Conservation (phyloP, 2,329 filamentous ascomycete species). For the Aspergillus calidoustus region DNA sequence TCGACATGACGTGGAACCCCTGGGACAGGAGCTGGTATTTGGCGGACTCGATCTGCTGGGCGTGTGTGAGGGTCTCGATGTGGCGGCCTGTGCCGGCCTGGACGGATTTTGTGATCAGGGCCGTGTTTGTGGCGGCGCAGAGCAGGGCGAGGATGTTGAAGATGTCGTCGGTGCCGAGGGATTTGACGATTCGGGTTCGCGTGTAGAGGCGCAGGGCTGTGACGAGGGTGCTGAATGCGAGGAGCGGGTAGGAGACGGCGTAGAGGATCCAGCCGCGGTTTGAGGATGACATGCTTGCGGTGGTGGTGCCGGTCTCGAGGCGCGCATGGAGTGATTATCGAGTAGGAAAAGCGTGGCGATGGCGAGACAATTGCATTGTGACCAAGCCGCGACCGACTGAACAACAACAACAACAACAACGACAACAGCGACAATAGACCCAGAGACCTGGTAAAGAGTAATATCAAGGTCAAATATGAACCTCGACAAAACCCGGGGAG, state of each 20-base stretch:
- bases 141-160: conserved; percentile 16
- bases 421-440: too few relatives aligned
- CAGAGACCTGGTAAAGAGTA: too few relatives aligned
- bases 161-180: conserved; percentile 19
- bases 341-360: too few relatives aligned
- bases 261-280: conserved; percentile 19
- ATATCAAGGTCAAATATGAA: too few relatives aligned
- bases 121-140: conserved; percentile 15
- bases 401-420: too few relatives aligned
- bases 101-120: conserved; percentile 5
- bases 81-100: conserved; percentile 18
- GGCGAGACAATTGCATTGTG: too few relatives aligned
- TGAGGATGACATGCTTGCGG: not conserved
- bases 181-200: conserved; percentile 15
- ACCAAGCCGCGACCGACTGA: too few relatives aligned
- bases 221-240: conserved; percentile 6
- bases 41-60: not conserved
- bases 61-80: not conserved
- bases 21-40: conserved; percentile 22
- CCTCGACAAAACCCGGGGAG: too few relatives aligned
- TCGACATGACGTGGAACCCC: conserved; percentile 22
- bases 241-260: conserved; percentile 18
- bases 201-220: conserved; percentile 12
- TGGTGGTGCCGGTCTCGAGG: not conserved
- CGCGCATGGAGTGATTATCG: too few relatives aligned